A percentile compares a stretch with the other conserved stretches of the same genome.
Evolutionary conservation across 352 stramenopile genomes (phyloP).

Genomic region (Pythium dissotocum): DNA sequence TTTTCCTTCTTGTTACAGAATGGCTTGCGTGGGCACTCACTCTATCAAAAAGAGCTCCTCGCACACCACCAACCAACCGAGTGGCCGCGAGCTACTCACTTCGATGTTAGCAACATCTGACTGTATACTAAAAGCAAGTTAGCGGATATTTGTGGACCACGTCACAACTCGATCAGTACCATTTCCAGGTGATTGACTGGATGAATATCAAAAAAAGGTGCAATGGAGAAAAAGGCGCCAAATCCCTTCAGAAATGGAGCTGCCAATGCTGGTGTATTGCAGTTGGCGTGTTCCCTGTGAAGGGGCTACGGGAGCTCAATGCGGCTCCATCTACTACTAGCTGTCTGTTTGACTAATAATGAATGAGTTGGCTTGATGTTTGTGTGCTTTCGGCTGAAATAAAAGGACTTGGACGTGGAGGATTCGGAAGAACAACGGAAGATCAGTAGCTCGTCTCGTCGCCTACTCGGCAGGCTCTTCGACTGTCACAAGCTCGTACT

Average conservation of each 20-base stretch:
- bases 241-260: not conserved
- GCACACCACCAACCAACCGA: conserved; percentile 19
- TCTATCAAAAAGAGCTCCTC: not conserved
- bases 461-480: conserved; percentile 53
- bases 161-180: not conserved
- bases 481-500: conserved; percentile 86
- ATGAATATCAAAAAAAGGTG: conserved; percentile 11
- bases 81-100: not conserved
- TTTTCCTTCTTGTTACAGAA: conserved; percentile 37
- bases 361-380: no score
- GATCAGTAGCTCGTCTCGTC: not conserved
- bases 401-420: not conserved
- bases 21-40: not conserved
- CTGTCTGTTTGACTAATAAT: no score
- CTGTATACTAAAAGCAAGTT: not conserved
- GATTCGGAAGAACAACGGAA: not conserved
- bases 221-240: not conserved
- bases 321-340: no score
- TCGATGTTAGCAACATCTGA: conserved; percentile 4
- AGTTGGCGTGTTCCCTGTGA: no score
- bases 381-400: not conserved
- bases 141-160: conserved; percentile 13
- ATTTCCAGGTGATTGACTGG: not conserved
- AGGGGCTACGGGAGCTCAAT: no score
- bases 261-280: no score